These are phyloP conservation scores for Mycena haematopus DNA, from an alignment of 768 basidiomycete species.

Conservation along the genomic window DNA sequence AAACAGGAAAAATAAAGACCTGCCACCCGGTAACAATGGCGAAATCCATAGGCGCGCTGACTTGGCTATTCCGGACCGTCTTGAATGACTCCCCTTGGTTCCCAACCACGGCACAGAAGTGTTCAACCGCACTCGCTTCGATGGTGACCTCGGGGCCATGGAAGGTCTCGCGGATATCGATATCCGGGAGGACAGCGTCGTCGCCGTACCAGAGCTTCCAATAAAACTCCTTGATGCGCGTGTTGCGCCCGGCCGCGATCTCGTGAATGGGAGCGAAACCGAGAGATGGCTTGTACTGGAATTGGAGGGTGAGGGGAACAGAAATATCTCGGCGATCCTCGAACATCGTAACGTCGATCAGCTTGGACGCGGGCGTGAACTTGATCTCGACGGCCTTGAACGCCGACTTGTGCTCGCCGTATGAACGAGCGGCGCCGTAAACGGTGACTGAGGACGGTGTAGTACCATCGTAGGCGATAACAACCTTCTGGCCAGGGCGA, in stretches of 20 bases:
- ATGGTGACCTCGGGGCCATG: conserved; percentile 87
- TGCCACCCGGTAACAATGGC: conserved; percentile 99
- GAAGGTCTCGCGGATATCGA: conserved; percentile 84
- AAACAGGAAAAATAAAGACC: conserved; percentile 56
- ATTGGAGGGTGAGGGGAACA: conserved; percentile 83
- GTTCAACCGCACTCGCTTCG: conserved; percentile 76
- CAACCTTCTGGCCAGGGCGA: conserved; percentile 78
- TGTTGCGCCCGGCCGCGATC: conserved; percentile 80
- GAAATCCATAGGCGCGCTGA: conserved; percentile 97
- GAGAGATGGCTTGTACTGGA: conserved; percentile 85
- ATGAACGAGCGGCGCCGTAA: conserved; percentile 82
- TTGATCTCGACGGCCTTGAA: conserved; percentile 87
- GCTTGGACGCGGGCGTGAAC: conserved; percentile 56
- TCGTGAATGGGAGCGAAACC: conserved; percentile 96
- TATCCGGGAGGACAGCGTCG: conserved; percentile 73
- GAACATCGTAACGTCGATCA: conserved; percentile 76
- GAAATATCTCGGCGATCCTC: conserved; percentile 83
- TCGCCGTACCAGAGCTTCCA: conserved; percentile 99
- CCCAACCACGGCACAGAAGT: conserved; percentile 92
- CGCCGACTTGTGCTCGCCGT: conserved; percentile 68
- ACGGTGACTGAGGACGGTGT: conserved; percentile 64
- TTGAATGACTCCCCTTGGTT: conserved; percentile 94
- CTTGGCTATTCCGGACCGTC: conserved; percentile 66
- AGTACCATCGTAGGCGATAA: conserved; percentile 57
- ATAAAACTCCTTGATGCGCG: conserved; percentile 95